These are phyloP conservation scores for Cladosporium sp. DNA, from an alignment of 2,329 filamentous ascomycete genomes.

Conservation along the genomic window DNA sequence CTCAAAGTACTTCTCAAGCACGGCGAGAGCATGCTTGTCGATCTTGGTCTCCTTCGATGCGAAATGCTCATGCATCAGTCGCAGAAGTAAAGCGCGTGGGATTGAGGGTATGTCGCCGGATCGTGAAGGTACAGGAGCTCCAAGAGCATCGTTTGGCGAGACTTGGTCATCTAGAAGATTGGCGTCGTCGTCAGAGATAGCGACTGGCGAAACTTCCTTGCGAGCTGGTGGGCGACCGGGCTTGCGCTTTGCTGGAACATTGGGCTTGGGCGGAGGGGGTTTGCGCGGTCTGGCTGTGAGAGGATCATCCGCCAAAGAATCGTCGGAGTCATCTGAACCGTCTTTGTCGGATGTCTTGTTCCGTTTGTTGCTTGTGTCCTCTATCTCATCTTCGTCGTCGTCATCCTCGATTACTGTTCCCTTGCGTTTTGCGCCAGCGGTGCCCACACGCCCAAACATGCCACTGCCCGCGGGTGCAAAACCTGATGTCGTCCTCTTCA, in stretches of 20 bases:
- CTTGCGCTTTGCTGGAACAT: conserved; percentile 21
- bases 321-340: conserved; percentile 22
- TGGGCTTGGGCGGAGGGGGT: conserved; percentile 10
- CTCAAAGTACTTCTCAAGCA: conserved; percentile 84
- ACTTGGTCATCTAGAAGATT: neutral
- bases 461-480: conserved; percentile 14
- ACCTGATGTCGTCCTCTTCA: neutral
- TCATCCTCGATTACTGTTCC: conserved; percentile 22
- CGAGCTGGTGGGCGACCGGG: conserved; percentile 22
- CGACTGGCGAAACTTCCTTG: conserved; percentile 10
- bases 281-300: conserved; percentile 24
- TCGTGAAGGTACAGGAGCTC: conserved; percentile 24
- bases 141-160: neutral
- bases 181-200: conserved; percentile 22
- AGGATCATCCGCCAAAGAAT: conserved; percentile 31
- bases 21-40: conserved; percentile 72
- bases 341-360: neutral
- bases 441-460: neutral
- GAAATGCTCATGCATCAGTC: conserved; percentile 79
- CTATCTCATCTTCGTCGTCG: conserved; percentile 25
- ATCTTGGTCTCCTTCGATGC: conserved; percentile 69
- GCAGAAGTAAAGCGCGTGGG: conserved; percentile 72
- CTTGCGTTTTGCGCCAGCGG: conserved; percentile 10
- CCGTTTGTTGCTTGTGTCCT: conserved; percentile 8
- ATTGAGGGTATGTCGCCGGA: conserved; percentile 51